Evolutionary conservation across 345 rosid species (phyloP).

Genomic region (Laguncularia racemosa): DNA sequence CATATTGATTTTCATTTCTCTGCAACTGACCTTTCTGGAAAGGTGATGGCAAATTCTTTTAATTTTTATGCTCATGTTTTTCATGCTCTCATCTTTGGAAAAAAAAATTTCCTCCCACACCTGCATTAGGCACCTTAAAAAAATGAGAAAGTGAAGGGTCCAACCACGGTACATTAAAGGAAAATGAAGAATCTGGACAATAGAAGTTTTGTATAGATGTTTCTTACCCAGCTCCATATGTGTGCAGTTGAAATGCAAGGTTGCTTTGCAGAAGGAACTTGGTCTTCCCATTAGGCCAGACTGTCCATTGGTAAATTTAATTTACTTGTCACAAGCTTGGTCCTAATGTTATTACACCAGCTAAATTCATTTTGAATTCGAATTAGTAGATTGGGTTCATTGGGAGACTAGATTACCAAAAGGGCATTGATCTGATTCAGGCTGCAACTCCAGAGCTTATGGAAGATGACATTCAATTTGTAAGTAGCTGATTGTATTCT

Average conservation of each 20-base stretch:
- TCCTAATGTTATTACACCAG: background rate
- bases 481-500: constrained; percentile 41
- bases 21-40: constrained; percentile 61
- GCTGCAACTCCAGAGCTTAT: constrained; percentile 64
- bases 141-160: too few relatives aligned
- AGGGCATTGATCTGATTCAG: constrained; percentile 82
- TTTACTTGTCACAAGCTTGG: background rate
- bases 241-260: constrained; percentile 69
- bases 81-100: too few relatives aligned
- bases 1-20: constrained; percentile 60
- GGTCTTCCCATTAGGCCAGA: constrained; percentile 85
- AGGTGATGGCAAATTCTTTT: constrained; percentile 33
- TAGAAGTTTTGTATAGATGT: constrained; percentile 1
- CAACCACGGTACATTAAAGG: too few relatives aligned
- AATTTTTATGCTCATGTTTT: constrained; percentile 1
- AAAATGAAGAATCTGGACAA: background rate
- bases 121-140: too few relatives aligned
- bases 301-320: constrained; percentile 61
- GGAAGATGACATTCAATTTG: constrained; percentile 86
- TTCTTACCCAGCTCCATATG: constrained; percentile 13
- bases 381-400: constrained; percentile 77
- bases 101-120: too few relatives aligned
- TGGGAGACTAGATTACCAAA: constrained; percentile 93
- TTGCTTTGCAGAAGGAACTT: constrained; percentile 80
- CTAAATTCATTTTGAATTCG: constrained; percentile 11